A percentile compares a stretch with the other conserved stretches of the same genome.
Conservation (phyloP, 495 filamentous ascomycete genomes). For the Penicillium riverlandense region DNA sequence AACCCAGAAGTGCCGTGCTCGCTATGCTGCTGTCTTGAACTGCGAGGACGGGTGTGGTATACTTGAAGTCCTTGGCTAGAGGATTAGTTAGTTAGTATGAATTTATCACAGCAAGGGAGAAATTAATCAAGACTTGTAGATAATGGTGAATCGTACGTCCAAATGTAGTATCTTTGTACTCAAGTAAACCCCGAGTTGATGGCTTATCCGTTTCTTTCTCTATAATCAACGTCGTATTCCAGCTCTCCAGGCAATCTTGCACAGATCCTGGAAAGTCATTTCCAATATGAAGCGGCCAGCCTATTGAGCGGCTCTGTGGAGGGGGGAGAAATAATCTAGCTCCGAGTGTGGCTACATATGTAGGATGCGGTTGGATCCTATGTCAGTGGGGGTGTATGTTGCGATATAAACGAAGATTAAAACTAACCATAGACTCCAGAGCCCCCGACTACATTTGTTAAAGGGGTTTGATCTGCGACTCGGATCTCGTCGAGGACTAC, state of each 20-base stretch:
- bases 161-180: constrained; percentile 25
- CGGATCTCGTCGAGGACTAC: constrained; percentile 29
- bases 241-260: constrained; percentile 47
- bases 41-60: constrained; percentile 51
- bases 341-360: constrained; percentile 22
- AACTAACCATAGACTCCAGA: constrained; percentile 27
- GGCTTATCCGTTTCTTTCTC: constrained; percentile 65
- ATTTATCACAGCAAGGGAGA: not conserved
- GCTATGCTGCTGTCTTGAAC: constrained; percentile 5
- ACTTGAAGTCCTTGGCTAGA: constrained; percentile 61
- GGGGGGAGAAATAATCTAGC: constrained; percentile 19
- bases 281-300: constrained; percentile 78
- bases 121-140: not conserved
- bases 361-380: not conserved
- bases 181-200: constrained; percentile 25
- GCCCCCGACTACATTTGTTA: constrained; percentile 26
- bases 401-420: not conserved
- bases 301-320: constrained; percentile 40
- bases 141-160: constrained; percentile 28
- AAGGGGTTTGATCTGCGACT: constrained; percentile 10
- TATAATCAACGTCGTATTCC: constrained; percentile 60
- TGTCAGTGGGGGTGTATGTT: not conserved
- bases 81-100: constrained; percentile 16
- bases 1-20: constrained; percentile 2
- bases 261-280: constrained; percentile 64